Evolutionary conservation across 1,139 yeast genomes (phyloP).

Genomic region (Geotrichum histeridarum): DNA sequence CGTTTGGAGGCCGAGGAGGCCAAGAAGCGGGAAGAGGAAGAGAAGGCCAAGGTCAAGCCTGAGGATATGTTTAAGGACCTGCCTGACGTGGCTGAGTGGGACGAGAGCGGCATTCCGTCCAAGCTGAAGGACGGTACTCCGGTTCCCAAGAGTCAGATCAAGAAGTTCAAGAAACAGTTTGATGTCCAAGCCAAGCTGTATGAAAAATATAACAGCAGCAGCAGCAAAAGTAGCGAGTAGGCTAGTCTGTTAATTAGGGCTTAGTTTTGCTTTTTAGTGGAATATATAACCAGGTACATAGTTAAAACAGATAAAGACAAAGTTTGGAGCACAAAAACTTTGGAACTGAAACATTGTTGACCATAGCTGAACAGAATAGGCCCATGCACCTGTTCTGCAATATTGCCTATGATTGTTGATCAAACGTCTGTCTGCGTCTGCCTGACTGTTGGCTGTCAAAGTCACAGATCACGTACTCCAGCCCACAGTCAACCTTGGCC

Average conservation of each 20-base stretch:
- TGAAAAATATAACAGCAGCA: conserved; percentile 45
- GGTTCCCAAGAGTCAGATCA: conserved; percentile 77
- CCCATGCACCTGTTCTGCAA: too few relatives aligned
- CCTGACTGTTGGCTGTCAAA: too few relatives aligned
- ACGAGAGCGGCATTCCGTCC: conserved; percentile 76
- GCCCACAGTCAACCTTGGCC: too few relatives aligned
- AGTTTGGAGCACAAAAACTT: too few relatives aligned
- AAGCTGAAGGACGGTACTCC: conserved; percentile 77
- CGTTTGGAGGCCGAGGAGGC: conserved; percentile 26
- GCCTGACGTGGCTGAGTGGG: conserved; percentile 68
- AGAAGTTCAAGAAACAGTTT: conserved; percentile 72
- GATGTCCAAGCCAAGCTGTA: conserved; percentile 79
- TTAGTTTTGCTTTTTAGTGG: background rate
- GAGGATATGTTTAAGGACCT: conserved; percentile 58
- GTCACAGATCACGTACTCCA: too few relatives aligned
- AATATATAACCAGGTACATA: background rate
- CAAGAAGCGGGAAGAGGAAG: conserved; percentile 61
- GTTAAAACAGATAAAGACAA: background rate
- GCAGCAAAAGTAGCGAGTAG: background rate
- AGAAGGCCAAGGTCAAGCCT: conserved; percentile 67
- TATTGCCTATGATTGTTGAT: too few relatives aligned
- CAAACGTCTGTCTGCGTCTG: too few relatives aligned
- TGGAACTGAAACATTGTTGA: too few relatives aligned
- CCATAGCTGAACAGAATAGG: too few relatives aligned
- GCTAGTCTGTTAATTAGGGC: background rate